Evolutionary conservation across 306 rosid species (phyloP), one percentile per base, ranked within the genome.

Genomic region (Crataegus laevigata): DNA sequence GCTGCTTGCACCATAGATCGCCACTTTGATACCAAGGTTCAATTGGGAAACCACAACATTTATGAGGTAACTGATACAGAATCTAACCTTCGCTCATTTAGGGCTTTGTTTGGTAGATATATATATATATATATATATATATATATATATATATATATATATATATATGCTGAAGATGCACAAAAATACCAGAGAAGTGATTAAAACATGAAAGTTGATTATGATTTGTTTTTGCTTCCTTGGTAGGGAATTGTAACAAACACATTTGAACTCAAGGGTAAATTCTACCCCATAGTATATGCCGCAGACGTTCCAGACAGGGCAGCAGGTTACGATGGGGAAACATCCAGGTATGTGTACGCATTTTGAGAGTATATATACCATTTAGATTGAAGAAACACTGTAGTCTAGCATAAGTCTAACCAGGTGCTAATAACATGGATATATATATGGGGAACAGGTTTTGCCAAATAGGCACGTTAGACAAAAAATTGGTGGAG

Each of bases 191-290:
- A 36, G 40, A 36, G 40, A 54, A 15, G 59, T 54, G 10, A 17
- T 12, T 15, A 32, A 47, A 32, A 47, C 54, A 14, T 47, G 40
- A 1, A 0, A 47, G n/a, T 19, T 18, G n/a, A 59, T 59, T 15
- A 61, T 5, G 29, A 15, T 61, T 14, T 61, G 8, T 26, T 1
- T 54, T 67, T 24, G 0, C 22, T 34, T 43, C 4, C 3, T 61
- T 1, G 68, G 7, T 50, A 90, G 96, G 96, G 96, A 70, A 4
- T 42, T 19, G 66, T 89, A 54, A 64, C 84, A 13, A 88, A 90
- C 58, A 80, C 80, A 34, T 78, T 80, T 64, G 84, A 83, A 72
- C 83, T 83, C 12, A 50, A 58, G 9, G 58, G 77, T 10, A 71
- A 77, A 63, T 45, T 34, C 47, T 77, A 69, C 71, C 90, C 90